Percentiles rank a stretch among this genome's conserved stretches.
These are phyloP conservation scores for Coniferiporia sulphurascens DNA, from an alignment of 1,284 basidiomycete species.

Conservation along the genomic window DNA sequence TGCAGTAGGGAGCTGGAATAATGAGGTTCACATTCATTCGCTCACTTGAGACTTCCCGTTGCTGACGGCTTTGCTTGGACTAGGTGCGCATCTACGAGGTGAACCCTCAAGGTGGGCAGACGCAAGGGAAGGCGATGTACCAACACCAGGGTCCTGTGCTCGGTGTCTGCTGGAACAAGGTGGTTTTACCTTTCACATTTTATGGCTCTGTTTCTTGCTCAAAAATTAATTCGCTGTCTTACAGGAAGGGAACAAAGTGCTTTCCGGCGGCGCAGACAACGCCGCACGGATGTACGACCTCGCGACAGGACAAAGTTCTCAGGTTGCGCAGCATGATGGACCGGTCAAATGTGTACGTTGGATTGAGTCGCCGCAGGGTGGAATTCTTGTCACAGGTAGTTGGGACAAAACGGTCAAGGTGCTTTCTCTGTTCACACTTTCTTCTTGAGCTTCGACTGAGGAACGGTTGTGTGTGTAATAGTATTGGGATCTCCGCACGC, in stretches of 20 bases:
- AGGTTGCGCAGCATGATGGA: slow-evolving; percentile 82
- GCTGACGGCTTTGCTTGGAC: not conserved
- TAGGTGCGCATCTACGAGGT: slow-evolving; percentile 64
- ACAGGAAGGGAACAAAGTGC: slow-evolving; percentile 75
- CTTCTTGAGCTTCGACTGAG: not conserved
- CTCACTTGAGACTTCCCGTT: slow-evolving; percentile 3
- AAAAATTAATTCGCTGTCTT: not conserved
- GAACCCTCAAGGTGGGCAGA: slow-evolving; percentile 45
- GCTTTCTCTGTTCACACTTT: slow-evolving; percentile 13
- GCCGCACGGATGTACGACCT: slow-evolving; percentile 80
- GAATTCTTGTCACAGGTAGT: slow-evolving; percentile 79
- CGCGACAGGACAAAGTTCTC: slow-evolving; percentile 61
- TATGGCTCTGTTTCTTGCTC: not conserved
- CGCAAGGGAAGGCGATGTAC: slow-evolving; percentile 80
- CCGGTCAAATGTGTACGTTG: slow-evolving; percentile 76
- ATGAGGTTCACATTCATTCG: slow-evolving; percentile 48
- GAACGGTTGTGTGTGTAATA: slow-evolving; percentile 27
- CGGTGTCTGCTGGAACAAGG: slow-evolving; percentile 80
- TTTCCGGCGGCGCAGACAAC: slow-evolving; percentile 87
- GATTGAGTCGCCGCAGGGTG: slow-evolving; percentile 64
- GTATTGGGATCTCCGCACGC: slow-evolving; percentile 88
- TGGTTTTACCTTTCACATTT: slow-evolving; percentile 19
- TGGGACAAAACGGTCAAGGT: slow-evolving; percentile 94
- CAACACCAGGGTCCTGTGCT: slow-evolving; percentile 80
- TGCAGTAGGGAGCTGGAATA: slow-evolving; percentile 77